Base-by-base conservation (phyloP, 2,329 filamentous ascomycete species). In the Didymellaceae sp. region DNA sequence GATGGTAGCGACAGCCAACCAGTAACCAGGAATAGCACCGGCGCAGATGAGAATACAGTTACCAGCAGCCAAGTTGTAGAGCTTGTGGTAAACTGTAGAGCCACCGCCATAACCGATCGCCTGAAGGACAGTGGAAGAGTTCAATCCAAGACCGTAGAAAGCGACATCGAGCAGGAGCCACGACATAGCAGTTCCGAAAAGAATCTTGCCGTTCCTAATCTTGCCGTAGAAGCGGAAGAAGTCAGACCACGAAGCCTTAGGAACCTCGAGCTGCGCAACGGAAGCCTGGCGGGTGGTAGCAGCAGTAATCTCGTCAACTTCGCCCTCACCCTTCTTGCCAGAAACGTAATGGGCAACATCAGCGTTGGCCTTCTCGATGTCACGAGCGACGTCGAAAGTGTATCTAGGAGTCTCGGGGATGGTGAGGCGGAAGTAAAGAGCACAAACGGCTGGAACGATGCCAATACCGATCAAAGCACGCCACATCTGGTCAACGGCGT, bases 11-110 rank as follows among this genome's bases (percentile, higher is more conserved):
- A 71, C 66, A 1, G 68, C 66, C 14, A 72, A 81, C 89, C 88
- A 92, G 79, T 91, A 92, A 16, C 89, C 89, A 0, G 89, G 89
- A 21, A 92, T 89, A 43, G 89, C 86, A 55, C 89, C 89, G 10
- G 89, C 89, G 47, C 88, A 84, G 61, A 91, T 84, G 45, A 92
- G 82, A 63, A 92, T 90, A 63, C 91, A 75, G 75, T 92, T 91
- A 26, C 89, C 89, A 31, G 91, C 81, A 46, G 89, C 87, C 11
- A 87, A 88, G 74, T 89, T 89, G 78, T 86, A 86, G 53, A 91
- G 79, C 67, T 79, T 80, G 58, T 89, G 72, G 76, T 91, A 91
- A 16, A 89, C 83, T 54, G 79, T 84, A 2, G 83, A 82, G 20
- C 77, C 77, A 14, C 83, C 84, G 74, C 85, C 69, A 43, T 72